phyloP scores from a whole-genome alignment of 148 eudicot genomes.

The Vaccinium corymbosum region DNA sequence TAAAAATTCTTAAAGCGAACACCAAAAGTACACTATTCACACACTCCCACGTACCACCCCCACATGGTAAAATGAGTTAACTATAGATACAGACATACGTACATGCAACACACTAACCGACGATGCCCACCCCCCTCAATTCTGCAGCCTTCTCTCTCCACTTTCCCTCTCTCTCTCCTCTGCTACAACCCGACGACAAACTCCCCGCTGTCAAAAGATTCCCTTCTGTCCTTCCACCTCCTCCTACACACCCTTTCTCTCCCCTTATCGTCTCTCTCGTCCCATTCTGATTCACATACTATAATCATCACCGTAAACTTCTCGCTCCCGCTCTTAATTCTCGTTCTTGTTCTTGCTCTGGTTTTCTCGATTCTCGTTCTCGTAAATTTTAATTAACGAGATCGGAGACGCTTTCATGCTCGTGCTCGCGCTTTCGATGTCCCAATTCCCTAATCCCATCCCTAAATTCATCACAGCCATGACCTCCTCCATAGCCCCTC shows the following conservation, averaged over 20 bases:
- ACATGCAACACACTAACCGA: constrained; percentile 18
- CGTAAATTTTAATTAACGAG: background rate
- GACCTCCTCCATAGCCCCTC: constrained; percentile 8
- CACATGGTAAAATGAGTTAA: background rate
- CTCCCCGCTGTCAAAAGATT: constrained; percentile 43
- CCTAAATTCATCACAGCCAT: constrained; percentile 12
- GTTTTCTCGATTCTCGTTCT: background rate
- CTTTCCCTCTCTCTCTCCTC: constrained; percentile 18
- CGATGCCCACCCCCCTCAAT: constrained; percentile 10
- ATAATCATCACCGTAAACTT: background rate
- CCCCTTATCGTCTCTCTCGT: background rate
- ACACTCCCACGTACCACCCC: background rate
- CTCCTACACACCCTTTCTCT: constrained; percentile 18
- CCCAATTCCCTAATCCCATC: background rate
- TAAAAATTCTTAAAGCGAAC: background rate
- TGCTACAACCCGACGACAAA: constrained; percentile 39
- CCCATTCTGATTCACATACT: background rate
- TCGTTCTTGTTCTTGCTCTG: background rate
- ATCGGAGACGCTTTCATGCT: background rate
- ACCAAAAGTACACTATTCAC: background rate
- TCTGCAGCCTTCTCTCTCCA: constrained; percentile 17
- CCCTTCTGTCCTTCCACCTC: constrained; percentile 3
- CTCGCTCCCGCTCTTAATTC: background rate
- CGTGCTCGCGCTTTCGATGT: too few species aligned
- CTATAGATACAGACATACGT: background rate